A percentile compares a stretch with the other conserved stretches of the same genome.
These are phyloP conservation scores for Alternaria longipes DNA, from an alignment of 2,329 filamentous ascomycete species.

Conservation along the genomic window DNA sequence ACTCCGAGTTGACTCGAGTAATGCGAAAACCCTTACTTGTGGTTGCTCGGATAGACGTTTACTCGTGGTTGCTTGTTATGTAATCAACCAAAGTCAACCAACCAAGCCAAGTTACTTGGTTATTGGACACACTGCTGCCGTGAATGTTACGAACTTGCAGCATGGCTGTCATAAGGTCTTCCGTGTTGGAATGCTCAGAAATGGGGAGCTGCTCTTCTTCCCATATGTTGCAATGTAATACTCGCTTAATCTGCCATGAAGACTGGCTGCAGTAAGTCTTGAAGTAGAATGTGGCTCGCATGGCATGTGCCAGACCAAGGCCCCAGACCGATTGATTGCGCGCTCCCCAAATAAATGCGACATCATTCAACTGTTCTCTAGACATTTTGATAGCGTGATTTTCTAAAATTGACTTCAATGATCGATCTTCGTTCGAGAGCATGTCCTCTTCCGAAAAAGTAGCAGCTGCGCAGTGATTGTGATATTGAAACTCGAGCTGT, in stretches of 20 bases:
- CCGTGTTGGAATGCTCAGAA: neutral
- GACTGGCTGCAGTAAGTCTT: constrained; percentile 12
- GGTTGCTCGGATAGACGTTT: too few species aligned
- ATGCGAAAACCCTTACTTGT: too few species aligned
- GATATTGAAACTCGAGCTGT: constrained; percentile 9
- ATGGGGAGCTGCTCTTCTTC: neutral
- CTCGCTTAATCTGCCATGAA: constrained; percentile 18
- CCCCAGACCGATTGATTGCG: neutral
- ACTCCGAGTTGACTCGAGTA: too few species aligned
- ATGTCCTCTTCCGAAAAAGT: neutral
- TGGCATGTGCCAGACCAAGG: neutral
- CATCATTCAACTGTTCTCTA: neutral
- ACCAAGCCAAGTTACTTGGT: too few species aligned
- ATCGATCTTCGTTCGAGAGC: neutral
- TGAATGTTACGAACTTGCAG: neutral
- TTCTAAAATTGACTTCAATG: neutral
- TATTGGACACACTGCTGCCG: too few species aligned
- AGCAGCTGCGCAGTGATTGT: neutral
- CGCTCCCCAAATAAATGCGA: constrained; percentile 5
- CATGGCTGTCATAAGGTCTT: neutral
- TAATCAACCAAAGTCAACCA: too few species aligned
- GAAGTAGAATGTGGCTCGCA: constrained; percentile 6
- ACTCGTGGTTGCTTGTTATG: too few species aligned
- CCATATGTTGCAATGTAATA: constrained; percentile 13
- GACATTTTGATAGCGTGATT: neutral